These are phyloP conservation scores for Amanita rubescens DNA, from an alignment of 768 basidiomycete species.

Conservation along the genomic window DNA sequence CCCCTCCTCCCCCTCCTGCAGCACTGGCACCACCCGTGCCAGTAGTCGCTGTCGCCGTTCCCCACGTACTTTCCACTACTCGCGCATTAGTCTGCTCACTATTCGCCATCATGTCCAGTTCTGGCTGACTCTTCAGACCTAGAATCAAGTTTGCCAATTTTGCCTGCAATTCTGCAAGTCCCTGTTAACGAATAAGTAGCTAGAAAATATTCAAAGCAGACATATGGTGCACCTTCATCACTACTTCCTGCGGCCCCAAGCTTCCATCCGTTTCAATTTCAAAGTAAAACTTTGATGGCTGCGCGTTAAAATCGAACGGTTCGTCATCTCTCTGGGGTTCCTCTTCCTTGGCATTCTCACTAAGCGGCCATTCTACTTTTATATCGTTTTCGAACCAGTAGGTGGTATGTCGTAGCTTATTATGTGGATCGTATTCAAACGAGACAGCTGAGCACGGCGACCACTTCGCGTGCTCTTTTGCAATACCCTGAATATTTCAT, in stretches of 20 bases:
- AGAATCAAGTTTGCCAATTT: constrained; percentile 77
- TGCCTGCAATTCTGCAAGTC: constrained; percentile 68
- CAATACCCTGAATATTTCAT: constrained; percentile 63
- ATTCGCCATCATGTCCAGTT: constrained; percentile 43
- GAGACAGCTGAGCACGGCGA: constrained; percentile 91
- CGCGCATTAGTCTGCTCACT: constrained; percentile 31
- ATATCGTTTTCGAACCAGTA: constrained; percentile 89
- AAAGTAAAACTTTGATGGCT: constrained; percentile 88
- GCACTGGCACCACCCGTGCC: constrained; percentile 22
- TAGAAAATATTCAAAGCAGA: background rate
- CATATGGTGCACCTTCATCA: constrained; percentile 59
- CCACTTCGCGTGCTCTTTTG: constrained; percentile 99
- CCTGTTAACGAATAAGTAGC: constrained; percentile 31
- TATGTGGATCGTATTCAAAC: constrained; percentile 98
- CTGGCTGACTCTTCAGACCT: constrained; percentile 58
- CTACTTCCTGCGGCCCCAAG: constrained; percentile 80
- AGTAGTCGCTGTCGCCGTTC: constrained; percentile 6
- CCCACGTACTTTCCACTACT: constrained; percentile 13
- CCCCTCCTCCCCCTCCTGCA: constrained; percentile 15
- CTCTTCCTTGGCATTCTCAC: constrained; percentile 81
- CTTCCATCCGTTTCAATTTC: constrained; percentile 94
- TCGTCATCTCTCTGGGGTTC: constrained; percentile 74
- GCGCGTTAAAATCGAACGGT: constrained; percentile 81
- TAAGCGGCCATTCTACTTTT: constrained; percentile 85
- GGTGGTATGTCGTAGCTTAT: constrained; percentile 91